Percentiles rank a stretch among this genome's conserved stretches.
Conservation (phyloP, 2,329 filamentous ascomycete species). For the Chaetomium olivaceum region DNA sequence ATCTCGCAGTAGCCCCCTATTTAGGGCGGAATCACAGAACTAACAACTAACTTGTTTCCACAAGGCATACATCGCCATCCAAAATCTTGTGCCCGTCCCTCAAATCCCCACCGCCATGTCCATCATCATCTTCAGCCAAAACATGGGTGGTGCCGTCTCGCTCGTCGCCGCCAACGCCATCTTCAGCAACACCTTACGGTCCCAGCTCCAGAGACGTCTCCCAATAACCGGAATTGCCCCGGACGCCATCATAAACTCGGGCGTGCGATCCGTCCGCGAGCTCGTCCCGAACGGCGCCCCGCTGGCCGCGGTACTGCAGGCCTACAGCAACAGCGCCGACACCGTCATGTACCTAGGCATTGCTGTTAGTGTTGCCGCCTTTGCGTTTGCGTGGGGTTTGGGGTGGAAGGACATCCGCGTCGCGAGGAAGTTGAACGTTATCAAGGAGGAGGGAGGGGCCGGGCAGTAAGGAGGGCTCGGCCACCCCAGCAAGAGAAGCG, state of each 20-base stretch:
- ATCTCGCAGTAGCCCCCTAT: too few relatives aligned
- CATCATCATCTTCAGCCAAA: slow-evolving; percentile 23
- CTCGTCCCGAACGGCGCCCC: not conserved
- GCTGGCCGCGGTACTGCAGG: not conserved
- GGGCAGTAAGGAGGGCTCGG: not conserved
- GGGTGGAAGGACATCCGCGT: not conserved
- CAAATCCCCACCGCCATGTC: slow-evolving; percentile 24
- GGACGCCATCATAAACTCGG: slow-evolving; percentile 5
- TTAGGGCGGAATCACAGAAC: too few relatives aligned
- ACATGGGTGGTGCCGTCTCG: slow-evolving; percentile 23
- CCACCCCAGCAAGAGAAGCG: not conserved
- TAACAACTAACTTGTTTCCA: too few relatives aligned
- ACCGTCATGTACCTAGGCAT: not conserved
- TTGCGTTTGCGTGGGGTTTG: not conserved
- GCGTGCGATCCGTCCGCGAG: slow-evolving; percentile 5
- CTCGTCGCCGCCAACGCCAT: slow-evolving; percentile 29
- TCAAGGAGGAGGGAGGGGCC: not conserved
- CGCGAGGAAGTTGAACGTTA: not conserved
- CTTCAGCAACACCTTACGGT: slow-evolving; percentile 27
- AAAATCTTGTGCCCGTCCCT: slow-evolving; percentile 21
- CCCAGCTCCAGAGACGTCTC: not conserved
- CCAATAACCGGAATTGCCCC: not conserved
- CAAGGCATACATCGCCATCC: slow-evolving; percentile 19
- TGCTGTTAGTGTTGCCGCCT: not conserved
- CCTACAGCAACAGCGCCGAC: not conserved